Evolutionary conservation across 371 early-diverging fungal genomes (phyloP), one percentile per base, ranked within the genome.

Genomic region (Rhizopus microsporus): DNA sequence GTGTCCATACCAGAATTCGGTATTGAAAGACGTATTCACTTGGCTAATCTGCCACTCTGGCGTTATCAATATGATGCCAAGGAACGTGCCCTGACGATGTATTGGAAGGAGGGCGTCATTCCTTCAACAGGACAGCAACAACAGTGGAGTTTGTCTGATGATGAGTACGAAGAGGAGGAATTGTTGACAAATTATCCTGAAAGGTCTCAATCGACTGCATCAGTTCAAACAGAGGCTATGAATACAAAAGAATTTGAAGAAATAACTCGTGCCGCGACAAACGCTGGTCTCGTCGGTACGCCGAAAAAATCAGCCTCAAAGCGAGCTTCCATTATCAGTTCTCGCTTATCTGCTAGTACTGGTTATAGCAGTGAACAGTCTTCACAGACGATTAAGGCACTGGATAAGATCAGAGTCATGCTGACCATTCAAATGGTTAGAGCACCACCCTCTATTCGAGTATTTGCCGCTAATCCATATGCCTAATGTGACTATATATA

Each of bases 401-500:
- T 89, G 67, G 82, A 83, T 49, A 74, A 69, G 49, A 66, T 91
- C 52, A 59, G 73, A 45, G 86, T 88, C 4, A 77, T 82, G 59
- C 74, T 91, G 40, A 82, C 83, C 4, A 79, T 83, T 8, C 84
- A 88, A 57, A 83, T 86, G 56, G 71, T 77, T n/a, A 73, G 79
- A 34, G 85, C 88, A 6, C 91, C 89, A 7, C 88, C 88, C 42
- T 76, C 85, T 34, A 78, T 87, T 54, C 81, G 85, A 60, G 74
- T 88, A 17, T 69, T 82, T 56, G 83, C 88, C 16, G 82, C 81
- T 50, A 84, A 88, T 59, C 90, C 90, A 47, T 65, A 60, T 38
- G 61, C 66, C 34, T 60, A 65, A n/a, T n/a, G n/a, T n/a, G n/a
- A n/a, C n/a, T n/a, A n/a, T n/a, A n/a, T n/a, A n/a, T n/a, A n/a